These are phyloP conservation scores for Fusarium coffeatum DNA, from an alignment of 2,329 filamentous ascomycete genomes.

Conservation along the genomic window DNA sequence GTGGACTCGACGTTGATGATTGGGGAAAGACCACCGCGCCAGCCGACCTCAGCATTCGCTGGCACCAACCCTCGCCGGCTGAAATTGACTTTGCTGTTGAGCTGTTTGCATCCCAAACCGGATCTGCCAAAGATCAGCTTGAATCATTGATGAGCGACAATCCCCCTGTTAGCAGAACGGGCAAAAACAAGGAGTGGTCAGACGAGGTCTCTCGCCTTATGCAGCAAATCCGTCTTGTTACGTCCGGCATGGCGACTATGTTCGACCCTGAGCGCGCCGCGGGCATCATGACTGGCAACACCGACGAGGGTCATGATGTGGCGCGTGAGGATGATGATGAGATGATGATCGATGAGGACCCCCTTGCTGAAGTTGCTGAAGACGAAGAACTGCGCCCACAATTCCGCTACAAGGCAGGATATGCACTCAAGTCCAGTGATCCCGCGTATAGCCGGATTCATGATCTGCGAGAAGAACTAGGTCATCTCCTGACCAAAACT, in stretches of 20 bases:
- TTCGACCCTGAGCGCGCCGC: conserved; percentile 85
- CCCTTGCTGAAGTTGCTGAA: conserved; percentile 73
- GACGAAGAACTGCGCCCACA: conserved; percentile 87
- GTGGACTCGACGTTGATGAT: conserved; percentile 79
- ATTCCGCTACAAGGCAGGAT: conserved; percentile 90
- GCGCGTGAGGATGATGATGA: conserved; percentile 62
- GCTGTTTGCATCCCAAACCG: conserved; percentile 86
- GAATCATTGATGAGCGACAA: conserved; percentile 83
- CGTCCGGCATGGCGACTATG: conserved; percentile 88
- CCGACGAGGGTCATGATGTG: conserved; percentile 64
- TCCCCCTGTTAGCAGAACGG: conserved; percentile 86
- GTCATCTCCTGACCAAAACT: conserved; percentile 82
- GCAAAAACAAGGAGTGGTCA: conserved; percentile 98
- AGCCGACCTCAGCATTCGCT: conserved; percentile 82
- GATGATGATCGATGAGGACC: conserved; percentile 60
- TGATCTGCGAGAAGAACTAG: conserved; percentile 80
- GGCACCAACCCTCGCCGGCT: conserved; percentile 84
- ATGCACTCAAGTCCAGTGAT: conserved; percentile 70
- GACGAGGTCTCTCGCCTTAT: conserved; percentile 94
- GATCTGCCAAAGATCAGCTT: conserved; percentile 79
- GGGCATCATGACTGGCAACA: conserved; percentile 58
- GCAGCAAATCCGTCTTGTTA: conserved; percentile 86
- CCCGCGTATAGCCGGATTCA: conserved; percentile 81
- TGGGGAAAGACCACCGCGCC: conserved; percentile 87
- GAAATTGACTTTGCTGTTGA: conserved; percentile 92